These are phyloP conservation scores for Rhodotorula sp. DNA, from an alignment of 1,284 basidiomycete genomes.

Conservation along the genomic window DNA sequence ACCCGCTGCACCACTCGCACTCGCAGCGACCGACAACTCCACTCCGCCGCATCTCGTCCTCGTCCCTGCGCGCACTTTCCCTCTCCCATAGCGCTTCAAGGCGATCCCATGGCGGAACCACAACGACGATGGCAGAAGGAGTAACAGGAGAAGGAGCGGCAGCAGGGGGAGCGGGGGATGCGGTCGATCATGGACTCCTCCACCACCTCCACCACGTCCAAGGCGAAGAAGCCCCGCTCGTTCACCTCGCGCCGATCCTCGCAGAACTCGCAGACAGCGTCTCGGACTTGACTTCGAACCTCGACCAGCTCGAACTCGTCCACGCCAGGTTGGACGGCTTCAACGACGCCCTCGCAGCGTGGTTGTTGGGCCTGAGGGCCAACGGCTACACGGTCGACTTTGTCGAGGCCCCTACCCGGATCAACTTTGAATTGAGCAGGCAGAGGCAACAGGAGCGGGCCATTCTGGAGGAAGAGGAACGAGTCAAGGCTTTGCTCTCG, in stretches of 20 bases:
- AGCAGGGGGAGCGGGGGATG: not conserved
- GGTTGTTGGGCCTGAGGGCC: constrained; percentile 49
- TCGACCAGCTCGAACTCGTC: constrained; percentile 45
- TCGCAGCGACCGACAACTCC: constrained; percentile 33
- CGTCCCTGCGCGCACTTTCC: constrained; percentile 31
- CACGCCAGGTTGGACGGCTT: constrained; percentile 47
- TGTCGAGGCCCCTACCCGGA: constrained; percentile 43
- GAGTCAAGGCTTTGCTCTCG: not conserved
- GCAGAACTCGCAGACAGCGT: constrained; percentile 49
- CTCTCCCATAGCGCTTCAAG: constrained; percentile 18
- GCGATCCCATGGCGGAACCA: not conserved
- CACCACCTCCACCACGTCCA: not conserved
- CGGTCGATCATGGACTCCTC: not conserved
- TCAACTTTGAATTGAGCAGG: constrained; percentile 36
- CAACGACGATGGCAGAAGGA: too few species aligned
- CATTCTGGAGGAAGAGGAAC: constrained; percentile 2
- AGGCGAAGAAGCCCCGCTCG: constrained; percentile 44
- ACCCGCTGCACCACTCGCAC: too few species aligned
- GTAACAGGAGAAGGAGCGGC: not conserved
- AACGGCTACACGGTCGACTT: constrained; percentile 52
- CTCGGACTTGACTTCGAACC: constrained; percentile 46
- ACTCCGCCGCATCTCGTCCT: constrained; percentile 32
- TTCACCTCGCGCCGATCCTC: constrained; percentile 46
- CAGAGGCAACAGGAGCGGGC: not conserved
- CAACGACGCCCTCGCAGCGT: constrained; percentile 50